Conservation (phyloP, 2,329 filamentous ascomycete genomes). For the Ascochyta lentis region DNA sequence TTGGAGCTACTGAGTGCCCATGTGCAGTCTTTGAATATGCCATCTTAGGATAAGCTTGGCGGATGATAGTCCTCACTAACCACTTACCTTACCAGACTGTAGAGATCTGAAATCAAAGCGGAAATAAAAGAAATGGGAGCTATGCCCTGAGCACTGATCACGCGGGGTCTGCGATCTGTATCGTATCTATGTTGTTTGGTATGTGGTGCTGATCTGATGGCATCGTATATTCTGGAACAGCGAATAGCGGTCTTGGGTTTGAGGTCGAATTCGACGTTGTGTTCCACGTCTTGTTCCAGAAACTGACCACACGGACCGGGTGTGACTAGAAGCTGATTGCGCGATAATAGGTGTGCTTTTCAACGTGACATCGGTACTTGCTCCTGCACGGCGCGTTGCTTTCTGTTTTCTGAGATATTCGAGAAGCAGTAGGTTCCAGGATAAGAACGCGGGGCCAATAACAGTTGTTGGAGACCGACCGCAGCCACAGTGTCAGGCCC, state of each 20-base stretch:
- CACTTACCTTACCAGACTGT: neutral
- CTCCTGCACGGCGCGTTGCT: slow-evolving; percentile 3
- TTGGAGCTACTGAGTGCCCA: neutral
- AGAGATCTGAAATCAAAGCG: neutral
- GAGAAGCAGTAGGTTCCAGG: slow-evolving; percentile 1
- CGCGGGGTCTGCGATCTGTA: neutral
- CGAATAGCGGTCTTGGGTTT: neutral
- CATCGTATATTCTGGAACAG: neutral
- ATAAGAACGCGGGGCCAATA: slow-evolving; percentile 10
- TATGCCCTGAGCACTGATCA: neutral
- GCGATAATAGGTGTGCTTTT: neutral
- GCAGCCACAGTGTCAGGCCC: slow-evolving; percentile 1
- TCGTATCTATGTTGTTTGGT: neutral
- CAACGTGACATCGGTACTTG: neutral
- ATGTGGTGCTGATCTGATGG: neutral
- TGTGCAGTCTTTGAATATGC: neutral
- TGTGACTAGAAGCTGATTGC: neutral
- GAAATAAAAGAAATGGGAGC: neutral
- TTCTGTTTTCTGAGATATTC: slow-evolving; percentile 16
- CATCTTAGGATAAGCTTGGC: neutral
- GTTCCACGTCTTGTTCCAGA: neutral
- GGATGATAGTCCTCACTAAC: neutral
- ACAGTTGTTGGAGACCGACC: neutral
- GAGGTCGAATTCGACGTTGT: neutral
- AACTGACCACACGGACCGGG: neutral